These are phyloP conservation scores for Lactarius indigo DNA, from an alignment of 768 basidiomycete genomes.

Conservation along the genomic window DNA sequence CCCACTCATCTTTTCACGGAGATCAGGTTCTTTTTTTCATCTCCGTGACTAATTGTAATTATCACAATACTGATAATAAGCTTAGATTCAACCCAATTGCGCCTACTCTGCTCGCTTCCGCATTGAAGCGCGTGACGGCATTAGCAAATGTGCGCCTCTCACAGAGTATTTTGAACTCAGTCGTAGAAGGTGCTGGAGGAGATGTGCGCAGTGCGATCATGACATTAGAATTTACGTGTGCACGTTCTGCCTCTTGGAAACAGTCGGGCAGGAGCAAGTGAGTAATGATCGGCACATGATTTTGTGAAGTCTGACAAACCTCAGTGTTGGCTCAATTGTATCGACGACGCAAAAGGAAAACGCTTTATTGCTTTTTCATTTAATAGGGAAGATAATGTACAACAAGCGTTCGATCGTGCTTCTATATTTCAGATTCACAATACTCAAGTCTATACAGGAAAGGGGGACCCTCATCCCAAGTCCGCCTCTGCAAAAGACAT, in stretches of 20 bases:
- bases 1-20: conserved; percentile 74
- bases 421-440: not conserved
- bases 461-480: conserved; percentile 60
- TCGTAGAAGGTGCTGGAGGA: conserved; percentile 79
- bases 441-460: conserved; percentile 45
- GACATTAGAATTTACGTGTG: conserved; percentile 83
- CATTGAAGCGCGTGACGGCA: conserved; percentile 57
- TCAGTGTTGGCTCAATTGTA: conserved; percentile 44
- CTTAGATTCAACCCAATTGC: conserved; percentile 90
- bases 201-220: conserved; percentile 94
- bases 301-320: conserved; percentile 11
- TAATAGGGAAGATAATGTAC: conserved; percentile 90
- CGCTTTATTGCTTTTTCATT: conserved; percentile 83
- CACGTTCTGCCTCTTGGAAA: conserved; percentile 37
- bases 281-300: conserved; percentile 23
- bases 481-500: conserved; percentile 61
- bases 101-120: conserved; percentile 76
- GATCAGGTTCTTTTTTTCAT: conserved; percentile 62
- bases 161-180: conserved; percentile 66
- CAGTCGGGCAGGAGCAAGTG: conserved; percentile 35
- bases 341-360: conserved; percentile 81
- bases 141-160: conserved; percentile 40
- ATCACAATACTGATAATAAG: conserved; percentile 5
- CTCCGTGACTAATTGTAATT: not conserved
- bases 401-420: conserved; percentile 72